Evolutionary conservation across 495 filamentous ascomycete genomes (phyloP).

Genomic region (Cercophora newfieldiana): DNA sequence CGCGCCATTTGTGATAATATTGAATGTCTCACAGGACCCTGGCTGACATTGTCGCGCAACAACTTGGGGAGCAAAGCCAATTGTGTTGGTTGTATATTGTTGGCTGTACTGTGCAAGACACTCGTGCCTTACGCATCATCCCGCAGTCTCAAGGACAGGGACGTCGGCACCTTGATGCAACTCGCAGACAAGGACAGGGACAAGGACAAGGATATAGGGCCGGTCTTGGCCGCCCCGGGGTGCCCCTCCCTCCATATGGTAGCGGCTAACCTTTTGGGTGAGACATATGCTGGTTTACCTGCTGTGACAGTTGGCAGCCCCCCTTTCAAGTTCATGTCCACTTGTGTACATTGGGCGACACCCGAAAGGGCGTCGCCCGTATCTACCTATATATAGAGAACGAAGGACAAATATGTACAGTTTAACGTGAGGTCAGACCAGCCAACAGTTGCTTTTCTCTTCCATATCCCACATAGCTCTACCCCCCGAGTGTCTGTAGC

Average conservation of each 20-base stretch:
- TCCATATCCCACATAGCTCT: background rate
- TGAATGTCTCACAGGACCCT: background rate
- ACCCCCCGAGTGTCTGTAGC: background rate
- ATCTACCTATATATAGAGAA: background rate
- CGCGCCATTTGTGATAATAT: background rate
- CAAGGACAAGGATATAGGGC: background rate
- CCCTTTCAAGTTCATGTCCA: background rate
- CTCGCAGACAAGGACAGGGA: background rate
- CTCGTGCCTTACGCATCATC: background rate
- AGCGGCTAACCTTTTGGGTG: background rate
- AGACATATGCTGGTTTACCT: background rate
- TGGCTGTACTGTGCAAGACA: background rate
- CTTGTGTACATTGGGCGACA: slow-evolving; percentile 8
- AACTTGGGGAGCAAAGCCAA: no score
- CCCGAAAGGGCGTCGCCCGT: background rate
- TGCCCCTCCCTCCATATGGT: no score
- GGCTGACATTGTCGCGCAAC: background rate
- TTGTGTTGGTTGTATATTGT: no score
- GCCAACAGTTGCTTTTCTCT: slow-evolving; percentile 16
- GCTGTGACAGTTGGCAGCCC: background rate
- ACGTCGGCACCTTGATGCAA: background rate
- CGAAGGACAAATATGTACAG: background rate
- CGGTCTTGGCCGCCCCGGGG: no score
- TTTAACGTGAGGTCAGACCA: slow-evolving; percentile 13
- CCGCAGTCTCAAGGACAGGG: background rate